These are phyloP conservation scores for Mycena kentingensis DNA, from an alignment of 768 basidiomycete species.

Conservation along the genomic window DNA sequence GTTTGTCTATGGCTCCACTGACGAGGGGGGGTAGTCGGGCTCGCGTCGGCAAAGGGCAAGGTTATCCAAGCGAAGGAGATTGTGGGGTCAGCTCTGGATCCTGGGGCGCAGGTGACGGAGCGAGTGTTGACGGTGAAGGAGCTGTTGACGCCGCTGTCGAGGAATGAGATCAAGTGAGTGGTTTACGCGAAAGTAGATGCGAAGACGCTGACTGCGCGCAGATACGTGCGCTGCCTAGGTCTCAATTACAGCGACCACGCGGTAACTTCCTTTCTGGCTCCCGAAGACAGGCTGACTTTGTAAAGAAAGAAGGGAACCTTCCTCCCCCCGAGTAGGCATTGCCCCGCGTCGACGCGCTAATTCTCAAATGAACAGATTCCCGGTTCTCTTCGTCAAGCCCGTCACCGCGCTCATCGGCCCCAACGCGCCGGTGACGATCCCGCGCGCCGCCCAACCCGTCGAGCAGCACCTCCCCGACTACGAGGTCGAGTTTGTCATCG, in stretches of 20 bases:
- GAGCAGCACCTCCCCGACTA: slow-evolving; percentile 77
- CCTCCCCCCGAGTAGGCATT: slow-evolving; percentile 39
- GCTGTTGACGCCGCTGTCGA: slow-evolving; percentile 68
- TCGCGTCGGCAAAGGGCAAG: slow-evolving; percentile 52
- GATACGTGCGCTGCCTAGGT: slow-evolving; percentile 73
- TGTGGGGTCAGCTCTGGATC: slow-evolving; percentile 66
- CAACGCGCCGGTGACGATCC: slow-evolving; percentile 63
- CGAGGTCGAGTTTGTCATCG: slow-evolving; percentile 78
- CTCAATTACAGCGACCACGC: slow-evolving; percentile 88
- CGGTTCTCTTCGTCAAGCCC: slow-evolving; percentile 82
- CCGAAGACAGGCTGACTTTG: slow-evolving; percentile 20
- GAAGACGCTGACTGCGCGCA: too few relatives aligned
- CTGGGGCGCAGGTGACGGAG: slow-evolving; percentile 61
- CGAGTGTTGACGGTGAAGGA: slow-evolving; percentile 69
- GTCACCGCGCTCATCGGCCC: slow-evolving; percentile 70
- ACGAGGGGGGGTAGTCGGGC: slow-evolving; percentile 54
- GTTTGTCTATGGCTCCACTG: slow-evolving; percentile 3
- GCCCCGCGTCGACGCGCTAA: too few relatives aligned
- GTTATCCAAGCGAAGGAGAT: slow-evolving; percentile 73
- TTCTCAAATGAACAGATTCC: too few relatives aligned
- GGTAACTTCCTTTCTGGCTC: slow-evolving; percentile 31
- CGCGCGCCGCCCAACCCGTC: slow-evolving; percentile 67
- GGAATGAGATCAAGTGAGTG: slow-evolving; percentile 68
- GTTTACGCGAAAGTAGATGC: too few relatives aligned
- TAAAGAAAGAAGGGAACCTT: neutral